phyloP scores from a whole-genome alignment of 139 green algal genomes.

The Gonium pectorale region DNA sequence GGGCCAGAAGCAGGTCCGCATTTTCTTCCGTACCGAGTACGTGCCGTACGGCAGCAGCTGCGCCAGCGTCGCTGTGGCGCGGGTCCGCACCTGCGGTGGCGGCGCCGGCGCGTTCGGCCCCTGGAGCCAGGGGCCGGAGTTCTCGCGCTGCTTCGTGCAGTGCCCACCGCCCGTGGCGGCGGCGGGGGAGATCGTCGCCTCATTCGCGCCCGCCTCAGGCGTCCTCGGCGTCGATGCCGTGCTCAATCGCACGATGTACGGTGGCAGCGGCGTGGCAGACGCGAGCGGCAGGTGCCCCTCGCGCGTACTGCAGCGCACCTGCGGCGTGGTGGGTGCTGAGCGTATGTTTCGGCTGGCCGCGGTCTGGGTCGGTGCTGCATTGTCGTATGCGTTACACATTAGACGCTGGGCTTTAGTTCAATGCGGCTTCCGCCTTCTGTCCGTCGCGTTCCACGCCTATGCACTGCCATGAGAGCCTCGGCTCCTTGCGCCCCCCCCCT shows the following conservation, averaged over 20 bases:
- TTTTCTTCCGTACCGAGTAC: constrained; percentile 3
- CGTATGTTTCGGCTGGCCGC: too few relatives aligned
- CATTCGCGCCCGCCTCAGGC: neutral
- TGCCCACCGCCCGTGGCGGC: neutral
- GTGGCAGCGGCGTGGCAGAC: constrained; percentile 5
- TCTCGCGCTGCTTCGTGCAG: constrained; percentile 3
- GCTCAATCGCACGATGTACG: constrained; percentile 24
- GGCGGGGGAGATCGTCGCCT: neutral
- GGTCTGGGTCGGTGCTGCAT: too few relatives aligned
- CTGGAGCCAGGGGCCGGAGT: neutral
- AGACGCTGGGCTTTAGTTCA: too few relatives aligned
- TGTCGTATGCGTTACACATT: too few relatives aligned
- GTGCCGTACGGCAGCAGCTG: constrained; percentile 10
- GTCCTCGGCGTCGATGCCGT: neutral
- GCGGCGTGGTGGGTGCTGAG: constrained; percentile 3
- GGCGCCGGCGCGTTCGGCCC: neutral
- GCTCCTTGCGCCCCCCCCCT: too few relatives aligned
- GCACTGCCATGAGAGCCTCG: too few relatives aligned
- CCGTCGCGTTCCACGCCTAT: too few relatives aligned
- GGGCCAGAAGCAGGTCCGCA: constrained; percentile 20
- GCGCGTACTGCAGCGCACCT: constrained; percentile 14
- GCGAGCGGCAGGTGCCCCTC: neutral
- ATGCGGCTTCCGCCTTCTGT: too few relatives aligned
- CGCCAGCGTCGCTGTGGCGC: neutral
- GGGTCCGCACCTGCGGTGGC: neutral